A percentile compares a stretch with the other conserved stretches of the same genome.
phyloP scores from a whole-genome alignment of 179 eudicot species.

The Gypsophila paniculata region DNA sequence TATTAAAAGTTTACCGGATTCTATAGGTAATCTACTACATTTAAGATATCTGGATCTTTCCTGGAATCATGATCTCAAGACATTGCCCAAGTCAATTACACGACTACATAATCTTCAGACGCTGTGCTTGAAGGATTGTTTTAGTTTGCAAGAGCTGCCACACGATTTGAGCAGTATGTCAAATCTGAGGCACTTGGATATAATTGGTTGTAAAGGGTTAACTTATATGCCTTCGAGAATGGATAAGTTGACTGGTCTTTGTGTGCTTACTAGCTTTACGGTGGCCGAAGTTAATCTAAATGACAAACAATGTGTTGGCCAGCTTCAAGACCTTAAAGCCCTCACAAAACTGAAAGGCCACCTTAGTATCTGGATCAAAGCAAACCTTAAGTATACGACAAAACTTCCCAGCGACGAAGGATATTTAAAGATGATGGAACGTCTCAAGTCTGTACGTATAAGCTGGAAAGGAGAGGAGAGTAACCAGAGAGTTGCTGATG shows the following conservation, averaged over 20 bases:
- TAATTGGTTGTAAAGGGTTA: constrained; percentile 4
- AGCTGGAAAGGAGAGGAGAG: neutral
- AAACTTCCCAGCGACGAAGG: neutral
- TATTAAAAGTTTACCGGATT: constrained; percentile 18
- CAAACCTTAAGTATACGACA: neutral
- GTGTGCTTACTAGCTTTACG: constrained; percentile 24
- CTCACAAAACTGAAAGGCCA: constrained; percentile 17
- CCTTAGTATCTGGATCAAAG: constrained; percentile 16
- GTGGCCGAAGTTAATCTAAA: constrained; percentile 15
- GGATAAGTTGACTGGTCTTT: constrained; percentile 28
- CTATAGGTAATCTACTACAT: constrained; percentile 18
- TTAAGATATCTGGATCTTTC: constrained; percentile 24
- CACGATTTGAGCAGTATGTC: neutral
- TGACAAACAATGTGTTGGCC: neutral
- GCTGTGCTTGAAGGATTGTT: constrained; percentile 12
- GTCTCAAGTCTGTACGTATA: neutral
- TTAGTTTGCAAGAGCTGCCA: constrained; percentile 21
- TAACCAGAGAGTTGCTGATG: neutral
- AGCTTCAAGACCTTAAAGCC: constrained; percentile 15
- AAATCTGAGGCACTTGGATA: constrained; percentile 17
- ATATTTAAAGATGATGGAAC: constrained; percentile 12
- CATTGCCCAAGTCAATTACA: constrained; percentile 10
- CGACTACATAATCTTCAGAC: constrained; percentile 19
- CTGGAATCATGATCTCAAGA: constrained; percentile 6
- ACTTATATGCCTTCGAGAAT: constrained; percentile 25